These are phyloP conservation scores for Saxophila tyrrhenica DNA, from an alignment of 495 filamentous ascomycete species.

Conservation along the genomic window DNA sequence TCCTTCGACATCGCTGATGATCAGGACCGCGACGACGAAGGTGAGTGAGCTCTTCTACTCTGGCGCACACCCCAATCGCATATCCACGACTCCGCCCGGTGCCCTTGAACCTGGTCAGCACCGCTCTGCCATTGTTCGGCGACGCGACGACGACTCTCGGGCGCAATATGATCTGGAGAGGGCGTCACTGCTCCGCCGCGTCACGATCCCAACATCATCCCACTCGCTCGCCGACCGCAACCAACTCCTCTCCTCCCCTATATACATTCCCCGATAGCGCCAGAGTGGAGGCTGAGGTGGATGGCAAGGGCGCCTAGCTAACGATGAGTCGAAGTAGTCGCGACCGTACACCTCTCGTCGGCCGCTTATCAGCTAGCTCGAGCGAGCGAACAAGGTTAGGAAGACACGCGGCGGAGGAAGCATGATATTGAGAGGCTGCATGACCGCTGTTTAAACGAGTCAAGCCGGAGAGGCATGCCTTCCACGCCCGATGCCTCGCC, in stretches of 20 bases:
- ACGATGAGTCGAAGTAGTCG: neutral
- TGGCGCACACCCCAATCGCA: too few relatives aligned
- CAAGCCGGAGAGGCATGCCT: slow-evolving; percentile 22
- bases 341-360: neutral
- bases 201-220: neutral
- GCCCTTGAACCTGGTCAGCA: too few relatives aligned
- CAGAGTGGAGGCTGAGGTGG: neutral
- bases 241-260: neutral
- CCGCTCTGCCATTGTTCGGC: too few relatives aligned
- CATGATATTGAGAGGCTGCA: neutral
- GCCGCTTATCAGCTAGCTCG: neutral
- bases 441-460: neutral
- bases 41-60: neutral
- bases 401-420: neutral
- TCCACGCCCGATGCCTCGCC: slow-evolving; percentile 21
- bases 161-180: neutral
- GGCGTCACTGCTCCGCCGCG: neutral
- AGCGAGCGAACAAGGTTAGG: neutral
- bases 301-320: neutral
- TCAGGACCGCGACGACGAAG: neutral
- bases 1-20: too few relatives aligned
- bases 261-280: neutral
- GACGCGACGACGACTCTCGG: neutral
- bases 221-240: neutral
- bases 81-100: too few relatives aligned